Percentiles rank a stretch among this genome's conserved stretches.
phyloP scores from a whole-genome alignment of 164 flowering plant species.

The Stephania yunnanensis region DNA sequence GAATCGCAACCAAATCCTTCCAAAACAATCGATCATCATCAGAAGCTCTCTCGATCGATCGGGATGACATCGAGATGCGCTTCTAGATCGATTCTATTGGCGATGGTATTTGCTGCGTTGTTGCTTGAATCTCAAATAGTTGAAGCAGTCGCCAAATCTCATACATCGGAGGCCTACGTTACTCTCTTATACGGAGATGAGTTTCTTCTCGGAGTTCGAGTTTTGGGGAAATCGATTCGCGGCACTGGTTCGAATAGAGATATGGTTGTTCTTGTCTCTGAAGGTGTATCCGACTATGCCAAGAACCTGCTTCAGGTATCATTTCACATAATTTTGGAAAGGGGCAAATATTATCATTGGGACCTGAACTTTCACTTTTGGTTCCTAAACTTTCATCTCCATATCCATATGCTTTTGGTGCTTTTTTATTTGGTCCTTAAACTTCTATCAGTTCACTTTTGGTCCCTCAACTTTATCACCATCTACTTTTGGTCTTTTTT shows the following conservation, averaged over 20 bases:
- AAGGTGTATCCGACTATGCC: conserved; percentile 90
- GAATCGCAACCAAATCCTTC: too few relatives aligned
- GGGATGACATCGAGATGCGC: conserved; percentile 6
- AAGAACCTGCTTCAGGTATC: conserved; percentile 65
- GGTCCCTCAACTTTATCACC: too few relatives aligned
- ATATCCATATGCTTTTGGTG: too few relatives aligned
- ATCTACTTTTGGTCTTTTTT: too few relatives aligned
- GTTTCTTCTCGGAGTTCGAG: conserved; percentile 86
- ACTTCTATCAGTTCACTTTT: too few relatives aligned
- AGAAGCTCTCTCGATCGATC: not conserved
- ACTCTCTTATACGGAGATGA: conserved; percentile 95
- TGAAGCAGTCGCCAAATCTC: conserved; percentile 23
- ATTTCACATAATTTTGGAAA: not conserved
- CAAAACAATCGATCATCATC: too few relatives aligned
- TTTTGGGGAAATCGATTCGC: conserved; percentile 85
- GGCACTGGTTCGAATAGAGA: conserved; percentile 79
- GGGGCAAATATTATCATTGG: too few relatives aligned
- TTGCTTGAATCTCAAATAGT: conserved; percentile 6
- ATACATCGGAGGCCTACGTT: conserved; percentile 63
- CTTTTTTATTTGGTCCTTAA: too few relatives aligned
- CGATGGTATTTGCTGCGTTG: conserved; percentile 5
- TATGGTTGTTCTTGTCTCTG: conserved; percentile 91
- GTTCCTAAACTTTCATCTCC: not conserved
- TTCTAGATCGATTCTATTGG: conserved; percentile 1
- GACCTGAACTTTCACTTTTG: not conserved